These are phyloP conservation scores for Acorus gramineus DNA, from an alignment of 106 monocot genomes.

Conservation along the genomic window DNA sequence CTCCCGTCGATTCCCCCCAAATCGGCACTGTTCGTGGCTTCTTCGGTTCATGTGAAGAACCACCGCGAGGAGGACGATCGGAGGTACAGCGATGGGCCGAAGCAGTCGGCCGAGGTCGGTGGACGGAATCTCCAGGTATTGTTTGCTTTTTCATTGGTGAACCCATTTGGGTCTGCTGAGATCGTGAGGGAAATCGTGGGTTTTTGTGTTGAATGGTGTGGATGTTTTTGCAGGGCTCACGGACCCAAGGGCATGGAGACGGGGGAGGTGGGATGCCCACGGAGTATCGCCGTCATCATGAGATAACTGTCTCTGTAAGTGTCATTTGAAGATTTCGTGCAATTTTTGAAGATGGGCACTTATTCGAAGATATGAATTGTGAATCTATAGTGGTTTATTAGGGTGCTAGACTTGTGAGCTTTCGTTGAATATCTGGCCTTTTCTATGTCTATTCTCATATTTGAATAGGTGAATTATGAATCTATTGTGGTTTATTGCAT, in stretches of 20 bases:
- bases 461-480: no score
- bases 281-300: conserved; percentile 72
- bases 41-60: background rate
- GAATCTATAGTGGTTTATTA: no score
- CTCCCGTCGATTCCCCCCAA: background rate
- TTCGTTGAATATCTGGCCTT: no score
- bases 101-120: no score
- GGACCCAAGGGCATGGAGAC: conserved; percentile 27
- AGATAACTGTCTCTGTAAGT: conserved; percentile 63
- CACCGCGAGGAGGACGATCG: no score
- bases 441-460: no score
- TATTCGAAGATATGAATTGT: background rate
- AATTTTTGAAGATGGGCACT: background rate
- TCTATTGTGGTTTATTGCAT: no score
- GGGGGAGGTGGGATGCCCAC: conserved; percentile 19
- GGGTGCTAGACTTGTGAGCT: no score
- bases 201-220: conserved; percentile 8
- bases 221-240: background rate
- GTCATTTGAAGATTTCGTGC: background rate
- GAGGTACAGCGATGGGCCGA: no score
- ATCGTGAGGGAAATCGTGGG: conserved; percentile 7
- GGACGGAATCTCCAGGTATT: no score
- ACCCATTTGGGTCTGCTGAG: conserved; percentile 1
- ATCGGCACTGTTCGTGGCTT: no score
- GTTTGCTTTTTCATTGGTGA: no score